Base-by-base conservation (phyloP, 2,329 filamentous ascomycete species). In the Aureobasidium sp. region DNA sequence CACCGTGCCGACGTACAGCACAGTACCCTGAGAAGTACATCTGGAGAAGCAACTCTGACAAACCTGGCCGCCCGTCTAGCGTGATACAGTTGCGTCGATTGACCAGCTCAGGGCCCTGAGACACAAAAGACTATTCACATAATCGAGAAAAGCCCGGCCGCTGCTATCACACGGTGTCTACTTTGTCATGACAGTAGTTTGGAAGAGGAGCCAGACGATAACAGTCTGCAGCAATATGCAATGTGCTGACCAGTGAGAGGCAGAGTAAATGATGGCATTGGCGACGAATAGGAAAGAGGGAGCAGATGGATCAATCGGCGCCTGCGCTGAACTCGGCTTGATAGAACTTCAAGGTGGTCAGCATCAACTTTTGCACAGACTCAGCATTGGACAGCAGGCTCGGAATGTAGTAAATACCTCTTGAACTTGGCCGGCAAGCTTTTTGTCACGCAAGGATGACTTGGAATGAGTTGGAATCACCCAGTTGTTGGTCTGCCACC, bases 401-500 rank as follows among this genome's bases (percentile, higher is more conserved):
- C 48, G 26, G 53, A 37, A 53, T n/a, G 58, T 39, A 20, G 41
- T 73, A 70, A 17, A 70, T 67, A 75, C 74, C 67, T 75, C 72
- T 63, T 69, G 68, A 15, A 71, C 69, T 23, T 72, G 70, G 52
- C 68, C 70, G 7, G 72, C 71, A 61, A 74, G 53, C 62, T 70
- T 73, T 48, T 68, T 66, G 60, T 73, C 65, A 53, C 64, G 69
- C 62, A 73, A 61, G 12, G 51, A 34, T 29, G 62, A 55, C 46
- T 66, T 52, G 13, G 88, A 87, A 37, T 65, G 47, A 13, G 34
- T 37, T 37, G 88, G 87, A 62, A 93, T 75, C 53, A 82, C 80
- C 94, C 94, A 97, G 70, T 95, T 91, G 72, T 97, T 97, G 20
- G 96, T 89, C 26, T 83, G 84, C 79, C 91, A 97, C 93, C 94